These are phyloP conservation scores for Endocalyx cinctus DNA, from an alignment of 2,329 filamentous ascomycete species.

Conservation along the genomic window DNA sequence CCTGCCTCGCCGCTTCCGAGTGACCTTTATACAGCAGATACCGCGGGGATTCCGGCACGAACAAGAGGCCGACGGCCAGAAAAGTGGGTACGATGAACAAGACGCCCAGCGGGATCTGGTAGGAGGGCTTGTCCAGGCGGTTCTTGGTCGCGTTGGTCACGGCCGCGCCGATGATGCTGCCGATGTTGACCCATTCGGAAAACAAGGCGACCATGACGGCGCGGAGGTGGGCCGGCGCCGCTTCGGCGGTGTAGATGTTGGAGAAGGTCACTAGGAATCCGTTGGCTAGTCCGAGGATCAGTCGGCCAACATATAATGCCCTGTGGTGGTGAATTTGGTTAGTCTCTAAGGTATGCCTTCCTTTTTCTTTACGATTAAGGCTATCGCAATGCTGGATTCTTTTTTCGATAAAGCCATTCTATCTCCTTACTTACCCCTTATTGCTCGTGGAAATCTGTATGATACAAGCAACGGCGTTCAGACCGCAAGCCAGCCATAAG, in stretches of 20 bases:
- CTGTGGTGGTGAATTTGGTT: no score
- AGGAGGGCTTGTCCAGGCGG: conserved; percentile 33
- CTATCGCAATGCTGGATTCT: no score
- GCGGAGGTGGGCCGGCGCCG: conserved; percentile 41
- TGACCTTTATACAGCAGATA: conserved; percentile 34
- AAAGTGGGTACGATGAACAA: conserved; percentile 42
- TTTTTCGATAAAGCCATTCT: no score
- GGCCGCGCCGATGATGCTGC: conserved; percentile 40
- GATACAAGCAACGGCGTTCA: conserved; percentile 38
- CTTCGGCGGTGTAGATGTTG: conserved; percentile 45
- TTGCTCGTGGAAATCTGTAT: conserved; percentile 39
- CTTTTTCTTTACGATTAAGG: no score
- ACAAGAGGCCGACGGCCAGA: conserved; percentile 38
- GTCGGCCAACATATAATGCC: conserved; percentile 40
- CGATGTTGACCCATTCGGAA: conserved; percentile 44
- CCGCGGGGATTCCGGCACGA: conserved; percentile 42
- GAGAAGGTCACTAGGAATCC: conserved; percentile 41
- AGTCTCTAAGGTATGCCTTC: no score
- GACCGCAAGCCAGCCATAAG: conserved; percentile 41
- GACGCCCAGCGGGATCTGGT: conserved; percentile 42
- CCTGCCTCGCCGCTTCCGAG: conserved; percentile 18
- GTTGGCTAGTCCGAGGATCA: conserved; percentile 39
- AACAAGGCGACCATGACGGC: conserved; percentile 44
- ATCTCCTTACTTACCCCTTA: no score
- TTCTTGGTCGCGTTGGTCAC: conserved; percentile 37